Evolutionary conservation across 2,329 filamentous ascomycete species (phyloP), one percentile per base, ranked within the genome.

Genomic region (Sarocladium kiliense): DNA sequence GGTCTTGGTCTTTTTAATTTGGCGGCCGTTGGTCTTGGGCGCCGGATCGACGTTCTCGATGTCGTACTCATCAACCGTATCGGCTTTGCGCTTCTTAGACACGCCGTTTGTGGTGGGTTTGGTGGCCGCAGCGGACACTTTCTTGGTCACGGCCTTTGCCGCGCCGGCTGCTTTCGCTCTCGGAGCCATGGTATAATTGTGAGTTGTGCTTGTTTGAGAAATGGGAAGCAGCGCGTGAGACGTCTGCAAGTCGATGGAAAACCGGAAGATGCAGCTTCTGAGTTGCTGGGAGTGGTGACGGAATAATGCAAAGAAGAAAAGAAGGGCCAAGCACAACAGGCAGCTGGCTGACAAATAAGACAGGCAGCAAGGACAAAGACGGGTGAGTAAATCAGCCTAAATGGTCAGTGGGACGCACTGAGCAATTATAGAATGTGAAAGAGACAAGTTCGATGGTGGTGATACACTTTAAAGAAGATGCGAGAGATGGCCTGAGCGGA

Each of bases 51-150:
- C 58, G 19, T 53, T 53, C 18, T 53, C 50, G 50, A 53, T 53
- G 19, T 53, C 50, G 50, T 53, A 53, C 41, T 58, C 58, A 2
- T 57, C 56, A 5, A 60, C 60, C 18, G 54, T 54, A 2, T 58
- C 54, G 36, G 61, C 55, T 53, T 63, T 64, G 62, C 65, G 61
- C 62, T 68, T 67, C 59, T 61, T 65, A 32, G 63, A 57, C 23
- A 59, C 60, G 50, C 56, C 58, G 30, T 63, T 62, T 18, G 62
- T 57, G 11, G 58, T 47, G 36, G 63, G 57, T 69, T 80, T 79
- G 54, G 73, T 64, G 37, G 74, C 59, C 53, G 61, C 54, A 45
- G 60, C 57, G 10, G 62, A 44, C n/a, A n/a, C 60, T 53, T 65
- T 64, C 12, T 50, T 55, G 18, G 27, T 55, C n/a, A 44, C 2